Conservation (phyloP, 2,329 filamentous ascomycete genomes). For the Pseudocercospora eumusae region DNA sequence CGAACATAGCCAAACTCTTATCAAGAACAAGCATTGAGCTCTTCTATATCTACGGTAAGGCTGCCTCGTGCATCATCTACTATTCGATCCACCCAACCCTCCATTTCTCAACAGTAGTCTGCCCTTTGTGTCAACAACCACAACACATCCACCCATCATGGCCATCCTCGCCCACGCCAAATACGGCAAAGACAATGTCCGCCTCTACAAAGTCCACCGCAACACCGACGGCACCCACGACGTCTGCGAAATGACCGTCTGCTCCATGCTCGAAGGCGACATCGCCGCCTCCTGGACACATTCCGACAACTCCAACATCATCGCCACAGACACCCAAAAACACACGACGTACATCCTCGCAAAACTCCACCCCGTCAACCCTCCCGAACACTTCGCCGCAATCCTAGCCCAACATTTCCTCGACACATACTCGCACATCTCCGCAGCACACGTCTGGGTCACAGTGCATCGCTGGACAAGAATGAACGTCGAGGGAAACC, state of each 20-base stretch:
- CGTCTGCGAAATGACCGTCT: slow-evolving; percentile 92
- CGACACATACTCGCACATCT: slow-evolving; percentile 83
- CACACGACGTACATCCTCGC: slow-evolving; percentile 88
- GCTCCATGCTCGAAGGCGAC: slow-evolving; percentile 86
- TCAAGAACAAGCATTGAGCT: slow-evolving; percentile 7
- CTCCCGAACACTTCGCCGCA: slow-evolving; percentile 87
- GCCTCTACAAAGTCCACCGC: slow-evolving; percentile 89
- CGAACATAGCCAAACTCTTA: slow-evolving; percentile 10
- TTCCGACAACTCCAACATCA: slow-evolving; percentile 92
- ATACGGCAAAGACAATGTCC: slow-evolving; percentile 97
- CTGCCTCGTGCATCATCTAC: slow-evolving; percentile 3
- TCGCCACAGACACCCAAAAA: slow-evolving; percentile 97
- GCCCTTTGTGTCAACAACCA: background rate
- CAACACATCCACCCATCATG: slow-evolving; percentile 39
- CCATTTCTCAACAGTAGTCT: background rate
- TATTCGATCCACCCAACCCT: background rate
- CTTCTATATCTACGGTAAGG: slow-evolving; percentile 14
- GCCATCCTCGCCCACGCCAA: slow-evolving; percentile 60
- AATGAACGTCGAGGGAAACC: slow-evolving; percentile 80
- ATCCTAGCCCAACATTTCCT: slow-evolving; percentile 87
- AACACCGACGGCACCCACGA: slow-evolving; percentile 78
- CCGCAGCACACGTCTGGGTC: slow-evolving; percentile 77
- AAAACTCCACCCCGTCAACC: slow-evolving; percentile 87
- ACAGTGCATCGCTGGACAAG: slow-evolving; percentile 88
- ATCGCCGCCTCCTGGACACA: slow-evolving; percentile 87